Base-by-base conservation (phyloP, 2,329 filamentous ascomycete genomes). In the Penicillium olsonii region DNA sequence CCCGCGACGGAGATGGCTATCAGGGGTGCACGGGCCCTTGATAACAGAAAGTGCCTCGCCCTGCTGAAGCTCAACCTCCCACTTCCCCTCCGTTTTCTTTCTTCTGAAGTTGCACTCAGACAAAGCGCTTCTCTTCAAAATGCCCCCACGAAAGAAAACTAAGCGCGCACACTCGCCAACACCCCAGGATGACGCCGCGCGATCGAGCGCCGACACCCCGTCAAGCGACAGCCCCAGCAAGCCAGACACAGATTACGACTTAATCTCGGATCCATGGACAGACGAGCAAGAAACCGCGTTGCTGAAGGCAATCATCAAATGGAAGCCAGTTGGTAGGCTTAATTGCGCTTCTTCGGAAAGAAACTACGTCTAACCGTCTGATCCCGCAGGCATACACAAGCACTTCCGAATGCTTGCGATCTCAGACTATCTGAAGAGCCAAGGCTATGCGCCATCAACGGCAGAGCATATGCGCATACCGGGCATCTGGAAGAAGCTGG, bases 271-370 rank as follows among this genome's bases (percentile, higher is more conserved):
- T 57, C 83, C 86, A 20, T 99, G 94, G 94, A 96, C 91, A 4
- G 92, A 96, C 64, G 92, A 96, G 65, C 94, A 99, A 71, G 87
- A 95, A 59, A 91, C 90, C 1, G 92, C 90, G 34, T 79, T 99
- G 1, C 90, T 96, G 75, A 96, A 96, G 68, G 90, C 86, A 44
- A 87, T 97, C 59, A 92, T 97, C 57, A 83, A 86, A 66, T 96
- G 89, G 87, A 99, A 99, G 68, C 94, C 94, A n/a, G 92, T 92
- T 34, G 92, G 91, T 90, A 67, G 58, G 72, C 69, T 50, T n/a
- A n/a, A 35, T 45, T 15, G 9, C 20, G 17, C 15, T 18, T 31
- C 7, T 37, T 4, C 18, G 48, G 14, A 15, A 27, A 12, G n/a
- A 37, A 27, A 24, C 22, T 27, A 35, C 35, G 37, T 27, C 45